These are phyloP conservation scores for Penicillium sp. DNA, from an alignment of 2,329 filamentous ascomycete genomes.

Conservation along the genomic window DNA sequence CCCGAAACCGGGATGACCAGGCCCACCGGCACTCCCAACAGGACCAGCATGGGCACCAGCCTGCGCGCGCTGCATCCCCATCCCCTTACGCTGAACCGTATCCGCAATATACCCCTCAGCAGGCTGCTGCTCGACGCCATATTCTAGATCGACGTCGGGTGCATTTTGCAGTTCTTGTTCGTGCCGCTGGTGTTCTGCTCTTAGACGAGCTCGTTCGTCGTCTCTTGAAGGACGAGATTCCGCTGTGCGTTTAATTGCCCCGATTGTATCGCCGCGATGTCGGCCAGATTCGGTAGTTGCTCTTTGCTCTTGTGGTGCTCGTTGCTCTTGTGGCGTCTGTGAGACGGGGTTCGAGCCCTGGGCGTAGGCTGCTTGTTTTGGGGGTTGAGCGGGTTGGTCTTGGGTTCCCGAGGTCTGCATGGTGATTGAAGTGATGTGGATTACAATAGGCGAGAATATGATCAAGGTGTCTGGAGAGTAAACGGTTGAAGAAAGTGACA, in stretches of 20 bases:
- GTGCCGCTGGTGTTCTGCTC: slow-evolving; percentile 13
- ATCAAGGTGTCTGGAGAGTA: too few relatives aligned
- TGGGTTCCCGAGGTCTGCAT: slow-evolving; percentile 15
- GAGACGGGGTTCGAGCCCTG: slow-evolving; percentile 29
- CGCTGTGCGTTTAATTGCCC: slow-evolving; percentile 21
- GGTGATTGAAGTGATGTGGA: background rate
- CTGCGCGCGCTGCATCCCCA: slow-evolving; percentile 20
- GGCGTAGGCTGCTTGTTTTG: slow-evolving; percentile 29
- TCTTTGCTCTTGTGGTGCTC: background rate
- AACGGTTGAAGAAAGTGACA: background rate
- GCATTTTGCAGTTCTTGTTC: slow-evolving; percentile 13
- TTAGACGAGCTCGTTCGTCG: slow-evolving; percentile 16
- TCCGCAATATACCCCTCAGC: slow-evolving; percentile 30
- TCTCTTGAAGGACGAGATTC: slow-evolving; percentile 26
- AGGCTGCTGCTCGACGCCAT: slow-evolving; percentile 32
- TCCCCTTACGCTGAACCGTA: slow-evolving; percentile 22
- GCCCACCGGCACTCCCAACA: slow-evolving; percentile 24
- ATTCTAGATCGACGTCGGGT: slow-evolving; percentile 26
- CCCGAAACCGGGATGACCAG: slow-evolving; percentile 26
- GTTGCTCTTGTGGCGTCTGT: slow-evolving; percentile 24
- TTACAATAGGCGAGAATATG: background rate
- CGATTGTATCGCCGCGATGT: slow-evolving; percentile 21
- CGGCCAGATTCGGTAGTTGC: background rate
- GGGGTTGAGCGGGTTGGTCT: slow-evolving; percentile 25
- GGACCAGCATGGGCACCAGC: slow-evolving; percentile 31